Evolutionary conservation across 2,329 filamentous ascomycete species (phyloP).

Genomic region (Trichoderma atroviride): DNA sequence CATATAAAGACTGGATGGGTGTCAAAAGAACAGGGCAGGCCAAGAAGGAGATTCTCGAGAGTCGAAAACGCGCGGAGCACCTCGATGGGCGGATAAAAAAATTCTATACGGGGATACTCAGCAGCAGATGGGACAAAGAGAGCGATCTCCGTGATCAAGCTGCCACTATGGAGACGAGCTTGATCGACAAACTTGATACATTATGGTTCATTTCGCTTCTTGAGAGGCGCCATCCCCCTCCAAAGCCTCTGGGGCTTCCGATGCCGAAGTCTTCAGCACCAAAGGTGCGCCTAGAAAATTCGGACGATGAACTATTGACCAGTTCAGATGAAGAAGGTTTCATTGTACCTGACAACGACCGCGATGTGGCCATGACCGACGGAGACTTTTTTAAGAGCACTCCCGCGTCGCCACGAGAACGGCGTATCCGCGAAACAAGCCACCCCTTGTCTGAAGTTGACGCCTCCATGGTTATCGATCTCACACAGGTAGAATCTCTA

Average conservation of each 20-base stretch:
- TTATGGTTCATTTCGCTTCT: slow-evolving; percentile 55
- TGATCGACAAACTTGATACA: slow-evolving; percentile 62
- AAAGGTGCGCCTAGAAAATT: background rate
- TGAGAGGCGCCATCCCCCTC: slow-evolving; percentile 44
- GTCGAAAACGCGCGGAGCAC: slow-evolving; percentile 46
- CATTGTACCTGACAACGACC: background rate
- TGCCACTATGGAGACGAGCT: slow-evolving; percentile 62
- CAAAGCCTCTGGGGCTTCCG: slow-evolving; percentile 38
- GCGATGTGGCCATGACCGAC: background rate
- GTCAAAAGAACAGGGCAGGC: slow-evolving; percentile 49
- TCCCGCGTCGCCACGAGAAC: background rate
- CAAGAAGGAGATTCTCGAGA: slow-evolving; percentile 45
- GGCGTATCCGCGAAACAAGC: background rate
- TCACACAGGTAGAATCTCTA: slow-evolving; percentile 36
- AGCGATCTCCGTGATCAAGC: slow-evolving; percentile 59
- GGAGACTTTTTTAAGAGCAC: background rate
- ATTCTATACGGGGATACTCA: slow-evolving; percentile 55
- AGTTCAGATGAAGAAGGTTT: slow-evolving; percentile 49
- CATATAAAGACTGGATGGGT: slow-evolving; percentile 63
- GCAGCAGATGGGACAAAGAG: slow-evolving; percentile 55
- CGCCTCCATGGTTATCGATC: slow-evolving; percentile 35
- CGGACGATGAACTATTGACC: slow-evolving; percentile 54
- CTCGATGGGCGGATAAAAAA: slow-evolving; percentile 58
- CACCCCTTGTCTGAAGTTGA: slow-evolving; percentile 31
- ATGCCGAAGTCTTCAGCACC: slow-evolving; percentile 23